Base-by-base conservation (phyloP, 2,329 filamentous ascomycete genomes). In the Clonostachys rhizophaga region DNA sequence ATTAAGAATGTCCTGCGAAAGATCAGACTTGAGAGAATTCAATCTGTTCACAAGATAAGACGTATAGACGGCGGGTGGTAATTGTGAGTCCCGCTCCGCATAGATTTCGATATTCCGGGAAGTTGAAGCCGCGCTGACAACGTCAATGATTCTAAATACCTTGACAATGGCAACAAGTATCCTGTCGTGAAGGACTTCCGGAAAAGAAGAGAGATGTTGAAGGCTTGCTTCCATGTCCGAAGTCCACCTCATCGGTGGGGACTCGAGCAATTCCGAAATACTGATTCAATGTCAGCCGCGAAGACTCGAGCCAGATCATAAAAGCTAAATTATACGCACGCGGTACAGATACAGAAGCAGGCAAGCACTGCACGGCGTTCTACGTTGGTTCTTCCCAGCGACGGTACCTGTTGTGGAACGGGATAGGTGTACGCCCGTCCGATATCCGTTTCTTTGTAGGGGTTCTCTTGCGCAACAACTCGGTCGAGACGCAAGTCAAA, bases 141-240 rank as follows among this genome's bases (percentile, higher is more conserved):
- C 65, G n/a, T 74, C 69, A 36, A 59, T 53, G 13, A 74, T 55
- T 12, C 66, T 61, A 46, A 72, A 69, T 13, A 69, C 56, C 34
- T 57, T 64, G 18, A 66, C 48, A 14, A 67, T 54, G 1, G 62
- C 47, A 6, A 56, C 60, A 1, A 85, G 64, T 3, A 78, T 52
- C 33, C 68, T 63, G 55, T 86, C 81, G 2, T 69, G 68, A 1
- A 70, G 63, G 18, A 66, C 67, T 47, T 82, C 75, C 7, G 67
- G 67, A 2, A 68, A 60, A 14, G 68, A 61, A 5, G 66, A 61
- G 1, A 86, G 61, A 2, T 68, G 52, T 5, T 67, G 58, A 2
- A 84, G 62, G 34, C 72, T 78, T 33, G 83, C 78, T 33, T 83
- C 79, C 67, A 85, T 73, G 45, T 81, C 72, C 2, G 72, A 54